Evolutionary conservation across 495 filamentous ascomycete species (phyloP), one percentile per base, ranked within the genome.

Genomic region (Xylaria cubensis): DNA sequence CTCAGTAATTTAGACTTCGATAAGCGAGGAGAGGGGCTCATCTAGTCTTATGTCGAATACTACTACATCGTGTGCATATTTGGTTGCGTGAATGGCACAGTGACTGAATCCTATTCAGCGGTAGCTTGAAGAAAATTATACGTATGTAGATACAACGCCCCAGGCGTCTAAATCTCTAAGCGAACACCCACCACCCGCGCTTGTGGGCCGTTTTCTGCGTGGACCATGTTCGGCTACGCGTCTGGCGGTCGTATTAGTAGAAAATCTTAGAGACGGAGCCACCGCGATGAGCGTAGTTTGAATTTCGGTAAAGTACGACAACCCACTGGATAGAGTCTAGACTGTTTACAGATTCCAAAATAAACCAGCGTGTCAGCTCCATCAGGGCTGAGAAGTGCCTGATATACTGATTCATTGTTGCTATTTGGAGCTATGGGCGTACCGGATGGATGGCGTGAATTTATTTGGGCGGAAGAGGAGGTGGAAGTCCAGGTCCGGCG

Each of bases 351-450:
- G 36, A 36, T 46, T 64, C 59, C 69, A 55, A 64, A 64, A 64
- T 64, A 44, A 56, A 55, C 24, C 44, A 64, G 56, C 24, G 34
- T 46, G 59, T 71, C 69, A 55, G 69, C 59, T 41, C 48, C 48
- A 55, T 34, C 15, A 44, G 48, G 56, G 69, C 59, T 71, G 69
- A 70, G 58, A 71, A 41, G 56, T 56, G 61, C 26, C 64, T 48
- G 59, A 55, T 36, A 64, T 39, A 64, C 69, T 24, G 69, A 19
- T 42, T 39, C 19, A 50, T 56, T 41, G 61, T 64, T 71, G 46
- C 69, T 71, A 71, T 71, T 71, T 64, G 69, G 59, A 64, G 69
- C 19, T 48, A 64, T 51, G 58, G 58, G n/a, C 68, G 68, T 36
- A 32, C 58, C 58, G 42, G 56, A 70, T 46, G 68, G 19, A 29